phyloP scores from a whole-genome alignment of 257 asterid genomes.

The Eustoma russellianum region DNA sequence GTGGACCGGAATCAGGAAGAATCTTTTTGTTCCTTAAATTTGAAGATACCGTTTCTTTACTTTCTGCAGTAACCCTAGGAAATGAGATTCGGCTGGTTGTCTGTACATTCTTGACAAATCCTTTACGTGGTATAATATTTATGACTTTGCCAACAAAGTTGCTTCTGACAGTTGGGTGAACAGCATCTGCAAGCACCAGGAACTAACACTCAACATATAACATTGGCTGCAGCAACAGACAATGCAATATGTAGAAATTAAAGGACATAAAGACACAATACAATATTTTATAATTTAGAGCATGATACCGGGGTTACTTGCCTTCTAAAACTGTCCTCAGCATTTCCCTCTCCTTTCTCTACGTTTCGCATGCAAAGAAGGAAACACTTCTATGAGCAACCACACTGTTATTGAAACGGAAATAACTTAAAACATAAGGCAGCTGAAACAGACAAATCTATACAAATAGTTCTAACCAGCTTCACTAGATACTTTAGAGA shows the following conservation, averaged over 20 bases:
- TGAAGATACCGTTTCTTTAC: conserved; percentile 38
- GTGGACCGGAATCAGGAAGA: conserved; percentile 75
- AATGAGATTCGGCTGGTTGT: conserved; percentile 43
- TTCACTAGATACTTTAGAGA: not conserved
- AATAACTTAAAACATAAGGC: not conserved
- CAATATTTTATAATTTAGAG: not conserved
- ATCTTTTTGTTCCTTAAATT: conserved; percentile 50
- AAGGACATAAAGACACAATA: not conserved
- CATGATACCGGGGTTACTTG: conserved; percentile 4
- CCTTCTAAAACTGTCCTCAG: conserved; percentile 33
- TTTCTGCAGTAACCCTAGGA: conserved; percentile 52
- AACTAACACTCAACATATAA: not conserved
- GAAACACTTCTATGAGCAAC: not conserved
- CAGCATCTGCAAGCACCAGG: conserved; percentile 23
- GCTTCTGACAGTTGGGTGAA: conserved; percentile 21
- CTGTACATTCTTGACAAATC: conserved; percentile 36
- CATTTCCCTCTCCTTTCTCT: conserved; percentile 28
- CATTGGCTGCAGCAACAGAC: not conserved
- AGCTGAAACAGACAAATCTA: not conserved
- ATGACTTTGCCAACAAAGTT: conserved; percentile 21
- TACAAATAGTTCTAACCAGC: not conserved
- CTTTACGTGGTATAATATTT: conserved; percentile 27
- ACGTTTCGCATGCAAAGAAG: conserved; percentile 10
- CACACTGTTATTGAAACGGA: not conserved
- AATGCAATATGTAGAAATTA: not conserved